These are phyloP conservation scores for Xylaria sp. DNA, from an alignment of 2,329 filamentous ascomycete species.

Conservation along the genomic window DNA sequence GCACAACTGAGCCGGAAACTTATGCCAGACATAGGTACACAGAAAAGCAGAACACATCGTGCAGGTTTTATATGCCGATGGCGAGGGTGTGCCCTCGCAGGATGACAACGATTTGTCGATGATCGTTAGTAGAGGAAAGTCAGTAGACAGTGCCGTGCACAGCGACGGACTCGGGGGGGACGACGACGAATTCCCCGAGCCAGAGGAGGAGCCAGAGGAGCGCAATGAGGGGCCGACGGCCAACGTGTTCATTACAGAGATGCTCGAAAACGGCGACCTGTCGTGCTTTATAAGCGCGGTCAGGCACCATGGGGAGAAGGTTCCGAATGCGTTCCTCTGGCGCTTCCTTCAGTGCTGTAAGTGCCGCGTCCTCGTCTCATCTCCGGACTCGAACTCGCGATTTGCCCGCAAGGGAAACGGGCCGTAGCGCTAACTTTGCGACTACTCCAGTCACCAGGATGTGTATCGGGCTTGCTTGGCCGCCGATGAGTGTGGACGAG, in stretches of 20 bases:
- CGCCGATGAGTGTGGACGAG: background rate
- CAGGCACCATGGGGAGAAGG: background rate
- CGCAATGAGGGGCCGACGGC: background rate
- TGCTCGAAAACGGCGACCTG: slow-evolving; percentile 28
- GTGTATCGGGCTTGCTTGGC: slow-evolving; percentile 30
- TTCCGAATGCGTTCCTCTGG: slow-evolving; percentile 27
- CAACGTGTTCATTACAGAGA: slow-evolving; percentile 24
- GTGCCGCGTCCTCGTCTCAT: background rate
- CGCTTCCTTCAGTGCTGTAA: slow-evolving; percentile 29
- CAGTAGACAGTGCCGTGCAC: too few species aligned
- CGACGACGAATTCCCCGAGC: background rate
- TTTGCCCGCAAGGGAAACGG: background rate
- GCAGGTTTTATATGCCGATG: slow-evolving; percentile 11
- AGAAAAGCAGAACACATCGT: slow-evolving; percentile 21
- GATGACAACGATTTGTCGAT: background rate
- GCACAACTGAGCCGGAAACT: background rate
- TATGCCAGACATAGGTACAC: slow-evolving; percentile 1
- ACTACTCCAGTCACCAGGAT: slow-evolving; percentile 25
- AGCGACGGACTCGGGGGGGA: background rate
- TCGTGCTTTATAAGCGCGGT: slow-evolving; percentile 11
- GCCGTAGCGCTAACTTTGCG: background rate
- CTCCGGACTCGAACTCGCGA: too few species aligned
- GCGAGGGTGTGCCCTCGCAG: background rate
- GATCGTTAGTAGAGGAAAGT: too few species aligned
- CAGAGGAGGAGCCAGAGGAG: background rate